Conservation (phyloP, 2,329 filamentous ascomycete species). For the Cytospora schulzeri region DNA sequence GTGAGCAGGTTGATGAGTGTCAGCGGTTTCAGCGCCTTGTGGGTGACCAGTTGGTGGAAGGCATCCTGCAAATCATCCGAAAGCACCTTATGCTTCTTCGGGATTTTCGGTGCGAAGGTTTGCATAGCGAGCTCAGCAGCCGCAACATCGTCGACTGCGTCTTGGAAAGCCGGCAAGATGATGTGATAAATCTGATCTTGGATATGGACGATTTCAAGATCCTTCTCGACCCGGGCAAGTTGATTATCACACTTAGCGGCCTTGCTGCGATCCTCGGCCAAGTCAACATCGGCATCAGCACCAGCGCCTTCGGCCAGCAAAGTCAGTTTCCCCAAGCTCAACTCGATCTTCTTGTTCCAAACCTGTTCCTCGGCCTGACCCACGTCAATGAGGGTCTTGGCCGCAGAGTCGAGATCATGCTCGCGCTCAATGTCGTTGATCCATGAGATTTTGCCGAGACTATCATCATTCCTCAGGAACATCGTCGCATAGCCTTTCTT, state of each 20-base stretch:
- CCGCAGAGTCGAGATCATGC: slow-evolving; percentile 73
- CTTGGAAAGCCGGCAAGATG: slow-evolving; percentile 66
- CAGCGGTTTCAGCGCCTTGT: slow-evolving; percentile 69
- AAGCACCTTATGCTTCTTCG: slow-evolving; percentile 66
- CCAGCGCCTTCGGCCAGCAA: slow-evolving; percentile 63
- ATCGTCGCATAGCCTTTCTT: slow-evolving; percentile 71
- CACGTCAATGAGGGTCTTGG: slow-evolving; percentile 68
- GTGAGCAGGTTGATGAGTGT: slow-evolving; percentile 77
- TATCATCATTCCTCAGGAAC: slow-evolving; percentile 73
- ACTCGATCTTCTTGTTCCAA: slow-evolving; percentile 92
- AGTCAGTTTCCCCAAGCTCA: slow-evolving; percentile 85
- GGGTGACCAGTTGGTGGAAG: slow-evolving; percentile 69
- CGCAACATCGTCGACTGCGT: slow-evolving; percentile 77
- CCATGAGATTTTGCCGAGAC: slow-evolving; percentile 82
- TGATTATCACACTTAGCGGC: slow-evolving; percentile 40
- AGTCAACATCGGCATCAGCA: slow-evolving; percentile 30
- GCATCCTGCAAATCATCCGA: slow-evolving; percentile 70
- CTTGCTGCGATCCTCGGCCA: slow-evolving; percentile 30
- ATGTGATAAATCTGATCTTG: slow-evolving; percentile 78
- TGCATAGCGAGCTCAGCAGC: slow-evolving; percentile 77
- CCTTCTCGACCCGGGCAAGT: slow-evolving; percentile 59
- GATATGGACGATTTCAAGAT: slow-evolving; percentile 71
- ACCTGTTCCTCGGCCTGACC: slow-evolving; percentile 75
- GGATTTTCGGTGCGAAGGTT: slow-evolving; percentile 58
- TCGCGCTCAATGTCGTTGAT: slow-evolving; percentile 87